A percentile compares a stretch with the other conserved stretches of the same genome.
Evolutionary conservation across 1,284 basidiomycete species (phyloP).

Genomic region (Cerioporus squamosus): DNA sequence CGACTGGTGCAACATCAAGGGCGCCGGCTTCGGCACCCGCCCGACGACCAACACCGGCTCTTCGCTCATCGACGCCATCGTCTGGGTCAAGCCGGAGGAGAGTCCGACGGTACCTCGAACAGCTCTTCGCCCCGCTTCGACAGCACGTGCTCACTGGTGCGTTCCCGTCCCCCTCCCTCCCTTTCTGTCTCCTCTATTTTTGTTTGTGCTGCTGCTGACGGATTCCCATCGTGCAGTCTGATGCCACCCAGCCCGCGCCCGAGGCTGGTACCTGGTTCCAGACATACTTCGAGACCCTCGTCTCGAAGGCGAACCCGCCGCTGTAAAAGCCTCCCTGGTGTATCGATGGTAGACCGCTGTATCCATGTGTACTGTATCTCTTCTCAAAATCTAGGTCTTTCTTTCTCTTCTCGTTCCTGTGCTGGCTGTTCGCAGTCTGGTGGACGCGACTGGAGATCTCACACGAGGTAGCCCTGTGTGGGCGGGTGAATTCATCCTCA

Average conservation of each 20-base stretch:
- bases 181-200: background rate
- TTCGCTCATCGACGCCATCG: conserved; percentile 60
- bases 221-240: conserved; percentile 37
- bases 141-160: conserved; percentile 53
- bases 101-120: conserved; percentile 68
- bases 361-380: conserved; percentile 16
- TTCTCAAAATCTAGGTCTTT: conserved; percentile 16
- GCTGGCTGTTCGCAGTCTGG: too few species aligned
- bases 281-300: conserved; percentile 59
- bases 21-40: conserved; percentile 63
- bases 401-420: background rate
- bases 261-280: conserved; percentile 72
- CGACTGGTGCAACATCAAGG: conserved; percentile 64
- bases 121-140: conserved; percentile 61
- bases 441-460: too few species aligned
- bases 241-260: conserved; percentile 58
- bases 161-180: conserved; percentile 22
- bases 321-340: conserved; percentile 38
- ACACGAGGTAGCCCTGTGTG: too few species aligned
- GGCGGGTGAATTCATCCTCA: too few species aligned
- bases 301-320: conserved; percentile 56
- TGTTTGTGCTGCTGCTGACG: background rate
- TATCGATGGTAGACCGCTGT: conserved; percentile 1
- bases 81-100: conserved; percentile 74
- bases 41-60: conserved; percentile 62